These are phyloP conservation scores for Lipomyces yamanashiensis DNA, from an alignment of 805 yeast genomes.

Conservation along the genomic window DNA sequence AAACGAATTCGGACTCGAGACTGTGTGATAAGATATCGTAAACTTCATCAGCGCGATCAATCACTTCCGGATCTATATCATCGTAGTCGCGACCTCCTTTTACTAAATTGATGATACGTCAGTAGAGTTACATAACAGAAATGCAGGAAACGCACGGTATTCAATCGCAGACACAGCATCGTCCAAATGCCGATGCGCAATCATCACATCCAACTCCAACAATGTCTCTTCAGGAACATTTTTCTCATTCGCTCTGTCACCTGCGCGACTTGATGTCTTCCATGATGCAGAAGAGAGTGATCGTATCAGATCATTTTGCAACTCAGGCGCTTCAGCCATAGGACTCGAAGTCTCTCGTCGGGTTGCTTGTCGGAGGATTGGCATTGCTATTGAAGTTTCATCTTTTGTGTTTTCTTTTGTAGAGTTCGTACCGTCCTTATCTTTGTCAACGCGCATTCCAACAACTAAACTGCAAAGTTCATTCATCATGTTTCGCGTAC, in stretches of 20 bases:
- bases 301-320: neutral
- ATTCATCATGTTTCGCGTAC: slow-evolving; percentile 30
- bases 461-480: slow-evolving; percentile 27
- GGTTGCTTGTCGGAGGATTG: slow-evolving; percentile 24
- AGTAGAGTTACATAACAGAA: neutral
- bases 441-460: slow-evolving; percentile 17
- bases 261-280: neutral
- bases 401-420: slow-evolving; percentile 6
- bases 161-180: slow-evolving; percentile 46
- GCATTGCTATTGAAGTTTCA: slow-evolving; percentile 11
- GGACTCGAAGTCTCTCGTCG: slow-evolving; percentile 5
- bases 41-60: slow-evolving; percentile 39
- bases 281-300: slow-evolving; percentile 16
- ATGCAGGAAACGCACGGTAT: slow-evolving; percentile 30
- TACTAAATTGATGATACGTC: neutral
- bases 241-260: neutral
- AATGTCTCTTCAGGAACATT: slow-evolving; percentile 55
- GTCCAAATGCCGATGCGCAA: slow-evolving; percentile 61
- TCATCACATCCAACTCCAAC: slow-evolving; percentile 65
- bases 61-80: slow-evolving; percentile 37
- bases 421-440: neutral
- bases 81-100: slow-evolving; percentile 13
- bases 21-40: slow-evolving; percentile 46
- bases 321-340: neutral
- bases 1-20: slow-evolving; percentile 43